A percentile compares a stretch with the other conserved stretches of the same genome.
Evolutionary conservation across 108 stramenopile species (phyloP).

Genomic region (Mediolabrus comicus): DNA sequence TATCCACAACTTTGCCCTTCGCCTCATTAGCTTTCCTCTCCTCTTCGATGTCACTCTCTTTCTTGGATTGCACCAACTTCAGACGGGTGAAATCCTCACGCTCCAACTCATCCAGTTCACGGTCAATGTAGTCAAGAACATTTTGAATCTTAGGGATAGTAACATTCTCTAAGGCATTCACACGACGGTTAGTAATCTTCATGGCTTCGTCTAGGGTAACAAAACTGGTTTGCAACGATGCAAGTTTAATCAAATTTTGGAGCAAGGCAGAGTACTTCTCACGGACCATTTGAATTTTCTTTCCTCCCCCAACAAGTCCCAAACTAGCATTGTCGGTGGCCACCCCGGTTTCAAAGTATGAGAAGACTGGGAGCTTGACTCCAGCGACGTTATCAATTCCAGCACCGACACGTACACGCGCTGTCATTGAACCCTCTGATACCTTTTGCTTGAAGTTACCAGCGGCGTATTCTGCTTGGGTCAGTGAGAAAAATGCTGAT

Average conservation of each 20-base stretch:
- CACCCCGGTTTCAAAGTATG: constrained; percentile 93
- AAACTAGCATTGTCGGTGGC: constrained; percentile 85
- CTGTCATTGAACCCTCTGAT: constrained; percentile 85
- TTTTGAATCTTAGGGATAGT: constrained; percentile 96
- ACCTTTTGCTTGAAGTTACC: constrained; percentile 98
- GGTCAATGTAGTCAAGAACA: constrained; percentile 89
- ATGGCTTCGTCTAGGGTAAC: constrained; percentile 96
- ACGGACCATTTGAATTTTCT: constrained; percentile 89
- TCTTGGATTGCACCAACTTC: constrained; percentile 93
- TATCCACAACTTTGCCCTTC: constrained; percentile 24
- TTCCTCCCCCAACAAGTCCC: constrained; percentile 95
- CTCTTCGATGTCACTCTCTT: constrained; percentile 58
- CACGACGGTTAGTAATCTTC: constrained; percentile 97
- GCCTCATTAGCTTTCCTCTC: constrained; percentile 20
- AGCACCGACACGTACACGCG: constrained; percentile 83
- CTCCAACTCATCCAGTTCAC: constrained; percentile 98
- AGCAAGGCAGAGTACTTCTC: constrained; percentile 90
- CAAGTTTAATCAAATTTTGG: constrained; percentile 91
- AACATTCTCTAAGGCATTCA: constrained; percentile 98
- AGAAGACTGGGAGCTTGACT: constrained; percentile 97
- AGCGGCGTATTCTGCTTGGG: constrained; percentile 98
- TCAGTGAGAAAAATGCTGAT: constrained; percentile 92
- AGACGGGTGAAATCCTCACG: constrained; percentile 98
- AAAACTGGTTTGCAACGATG: constrained; percentile 97
- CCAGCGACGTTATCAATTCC: constrained; percentile 97